phyloP scores from a whole-genome alignment of 1,139 yeast genomes.

The Kodamaea suecica region DNA sequence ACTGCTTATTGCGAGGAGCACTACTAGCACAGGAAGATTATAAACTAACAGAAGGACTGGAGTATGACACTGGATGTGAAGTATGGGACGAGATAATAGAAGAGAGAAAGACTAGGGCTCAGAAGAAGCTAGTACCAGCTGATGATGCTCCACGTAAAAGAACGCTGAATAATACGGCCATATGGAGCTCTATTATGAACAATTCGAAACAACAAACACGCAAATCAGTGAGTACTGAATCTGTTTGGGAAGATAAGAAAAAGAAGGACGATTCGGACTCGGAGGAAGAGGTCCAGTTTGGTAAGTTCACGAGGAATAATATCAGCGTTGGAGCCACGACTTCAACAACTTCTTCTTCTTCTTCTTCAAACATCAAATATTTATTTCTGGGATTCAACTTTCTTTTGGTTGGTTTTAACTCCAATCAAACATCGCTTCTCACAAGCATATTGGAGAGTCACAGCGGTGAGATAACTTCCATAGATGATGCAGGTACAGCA shows the following conservation, averaged over 20 bases:
- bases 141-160: slow-evolving; percentile 21
- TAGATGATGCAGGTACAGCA: slow-evolving; percentile 14
- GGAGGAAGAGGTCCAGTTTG: slow-evolving; percentile 2
- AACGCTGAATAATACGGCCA: slow-evolving; percentile 23
- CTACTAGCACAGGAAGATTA: slow-evolving; percentile 50
- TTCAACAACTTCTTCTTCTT: background rate
- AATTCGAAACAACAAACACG: slow-evolving; percentile 20
- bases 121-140: slow-evolving; percentile 3
- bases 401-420: slow-evolving; percentile 36
- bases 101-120: slow-evolving; percentile 11
- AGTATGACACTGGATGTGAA: slow-evolving; percentile 48
- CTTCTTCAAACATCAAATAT: slow-evolving; percentile 6
- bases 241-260: background rate
- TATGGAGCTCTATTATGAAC: slow-evolving; percentile 55
- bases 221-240: slow-evolving; percentile 1
- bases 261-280: background rate
- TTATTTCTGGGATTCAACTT: slow-evolving; percentile 39
- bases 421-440: slow-evolving; percentile 31
- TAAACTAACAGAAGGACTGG: slow-evolving; percentile 19
- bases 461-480: slow-evolving; percentile 35
- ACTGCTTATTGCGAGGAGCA: slow-evolving; percentile 61
- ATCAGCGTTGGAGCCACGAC: background rate
- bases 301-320: background rate
- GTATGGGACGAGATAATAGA: slow-evolving; percentile 43
- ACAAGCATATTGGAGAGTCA: slow-evolving; percentile 37